phyloP scores from a whole-genome alignment of 1,284 basidiomycete genomes.

The Fomitopsis betulina region DNA sequence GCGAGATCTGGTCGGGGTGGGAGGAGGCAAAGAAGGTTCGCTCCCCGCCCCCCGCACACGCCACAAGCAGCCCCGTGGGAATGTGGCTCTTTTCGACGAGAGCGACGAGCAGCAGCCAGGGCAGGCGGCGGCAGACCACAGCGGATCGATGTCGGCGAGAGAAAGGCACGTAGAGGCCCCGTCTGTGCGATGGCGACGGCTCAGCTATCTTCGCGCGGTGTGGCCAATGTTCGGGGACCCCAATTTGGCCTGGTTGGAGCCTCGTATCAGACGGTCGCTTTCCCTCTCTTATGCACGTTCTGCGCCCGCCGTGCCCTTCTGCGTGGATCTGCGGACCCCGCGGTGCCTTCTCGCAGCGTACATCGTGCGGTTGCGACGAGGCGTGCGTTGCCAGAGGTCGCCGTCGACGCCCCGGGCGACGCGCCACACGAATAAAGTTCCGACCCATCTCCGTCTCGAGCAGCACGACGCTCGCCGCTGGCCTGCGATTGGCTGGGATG shows the following conservation, averaged over 20 bases:
- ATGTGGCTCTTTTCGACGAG: not conserved
- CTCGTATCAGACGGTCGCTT: not conserved
- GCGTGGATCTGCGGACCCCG: not conserved
- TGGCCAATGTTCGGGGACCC: not conserved
- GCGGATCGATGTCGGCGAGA: not conserved
- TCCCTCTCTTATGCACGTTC: not conserved
- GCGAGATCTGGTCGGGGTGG: constrained; percentile 25
- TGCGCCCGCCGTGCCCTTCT: not conserved
- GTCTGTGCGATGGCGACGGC: not conserved
- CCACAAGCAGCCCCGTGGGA: constrained; percentile 18
- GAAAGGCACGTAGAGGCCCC: not conserved
- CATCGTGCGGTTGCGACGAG: not conserved
- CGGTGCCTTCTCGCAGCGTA: not conserved
- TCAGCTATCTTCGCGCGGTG: not conserved
- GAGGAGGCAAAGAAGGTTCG: constrained; percentile 27
- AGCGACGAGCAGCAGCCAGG: not conserved
- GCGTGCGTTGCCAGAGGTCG: not conserved
- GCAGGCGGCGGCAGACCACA: not conserved
- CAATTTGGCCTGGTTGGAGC: not conserved
- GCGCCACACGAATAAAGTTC: constrained; percentile 1
- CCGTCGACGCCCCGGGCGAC: not conserved
- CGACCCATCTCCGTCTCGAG: constrained; percentile 2
- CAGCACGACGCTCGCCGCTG: not conserved
- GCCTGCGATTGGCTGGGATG: not conserved
- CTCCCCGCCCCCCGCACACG: constrained; percentile 24